Conservation (phyloP, 202 grass and related monocot genomes). For the Saccharum hybrid region DNA sequence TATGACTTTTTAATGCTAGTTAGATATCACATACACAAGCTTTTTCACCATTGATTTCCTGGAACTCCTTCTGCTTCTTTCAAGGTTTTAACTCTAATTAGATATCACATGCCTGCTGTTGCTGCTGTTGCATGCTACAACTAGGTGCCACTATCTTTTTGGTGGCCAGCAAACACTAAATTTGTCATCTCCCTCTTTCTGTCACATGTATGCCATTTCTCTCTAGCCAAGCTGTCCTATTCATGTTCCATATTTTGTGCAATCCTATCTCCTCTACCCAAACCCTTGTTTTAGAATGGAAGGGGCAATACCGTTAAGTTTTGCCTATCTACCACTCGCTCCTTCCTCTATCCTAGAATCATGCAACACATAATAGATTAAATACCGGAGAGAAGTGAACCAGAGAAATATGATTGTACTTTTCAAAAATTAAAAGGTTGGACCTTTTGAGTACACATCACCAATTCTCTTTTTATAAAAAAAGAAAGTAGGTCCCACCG, state of each 20-base stretch:
- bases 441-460: background rate
- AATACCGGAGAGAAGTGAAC: background rate
- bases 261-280: background rate
- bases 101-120: background rate
- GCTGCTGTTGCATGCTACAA: background rate
- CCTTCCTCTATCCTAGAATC: background rate
- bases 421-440: background rate
- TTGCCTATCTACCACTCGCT: background rate
- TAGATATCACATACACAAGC: background rate
- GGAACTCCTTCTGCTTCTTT: background rate
- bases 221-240: background rate
- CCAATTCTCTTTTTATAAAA: background rate
- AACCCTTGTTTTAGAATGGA: background rate
- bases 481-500: conserved; percentile 36
- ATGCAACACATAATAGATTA: conserved; percentile 1
- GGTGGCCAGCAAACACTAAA: background rate
- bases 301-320: background rate
- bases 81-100: background rate
- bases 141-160: background rate
- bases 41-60: background rate
- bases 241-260: background rate
- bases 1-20: background rate
- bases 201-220: conserved; percentile 15
- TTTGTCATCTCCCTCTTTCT: background rate
- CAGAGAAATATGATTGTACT: background rate